Evolutionary conservation across 2,329 filamentous ascomycete species (phyloP), one percentile per base, ranked within the genome.

Genomic region (Colletotrichum neosansevieriae): DNA sequence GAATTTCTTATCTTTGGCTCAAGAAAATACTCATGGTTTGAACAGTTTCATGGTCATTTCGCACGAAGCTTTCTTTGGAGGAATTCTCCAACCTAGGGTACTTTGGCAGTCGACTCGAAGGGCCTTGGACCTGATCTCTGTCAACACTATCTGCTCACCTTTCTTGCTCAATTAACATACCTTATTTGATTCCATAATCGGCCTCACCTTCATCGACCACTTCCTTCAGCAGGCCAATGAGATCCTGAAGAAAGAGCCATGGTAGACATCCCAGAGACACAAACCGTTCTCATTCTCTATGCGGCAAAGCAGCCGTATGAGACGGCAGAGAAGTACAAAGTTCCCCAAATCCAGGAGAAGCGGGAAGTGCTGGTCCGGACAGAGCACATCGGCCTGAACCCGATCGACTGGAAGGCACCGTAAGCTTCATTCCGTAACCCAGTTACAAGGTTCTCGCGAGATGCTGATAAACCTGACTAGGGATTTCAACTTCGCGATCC

Each of bases 381-480:
- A 1, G 80, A 85, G 42, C 86, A 87, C 12, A 89, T 93, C 72
- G 91, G 92, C 0, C 79, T 94, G 42, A 94, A 94, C 73, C 92
- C 92, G 0, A 91, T 94, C 63, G 92, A 93, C 75, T 92, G 89
- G 89, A 92, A 92, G 80, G 86, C 88, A 67, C 89, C 90, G 90
- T 92, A 80, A 72, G 87, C 82, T 11, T 6, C 19, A n/a, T 29
- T 19, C 42, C n/a, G 7, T 38, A 29, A 6, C 29, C 3, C 54
- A 3, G 6, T 24, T 12, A 38, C 12, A 32, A 50, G 17, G 21
- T 12, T 36, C 62, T 13, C 44, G 42, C 3, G 21, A 51, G 42
- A n/a, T 29, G 42, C 32, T 63, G 13, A 67, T 34, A 6, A 47
- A 29, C 32, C 13, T 12, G 9, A 17, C 32, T 10, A 24, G 90